These are phyloP conservation scores for Glebionis coronaria DNA, from an alignment of 129 eudicot genomes.

Conservation along the genomic window DNA sequence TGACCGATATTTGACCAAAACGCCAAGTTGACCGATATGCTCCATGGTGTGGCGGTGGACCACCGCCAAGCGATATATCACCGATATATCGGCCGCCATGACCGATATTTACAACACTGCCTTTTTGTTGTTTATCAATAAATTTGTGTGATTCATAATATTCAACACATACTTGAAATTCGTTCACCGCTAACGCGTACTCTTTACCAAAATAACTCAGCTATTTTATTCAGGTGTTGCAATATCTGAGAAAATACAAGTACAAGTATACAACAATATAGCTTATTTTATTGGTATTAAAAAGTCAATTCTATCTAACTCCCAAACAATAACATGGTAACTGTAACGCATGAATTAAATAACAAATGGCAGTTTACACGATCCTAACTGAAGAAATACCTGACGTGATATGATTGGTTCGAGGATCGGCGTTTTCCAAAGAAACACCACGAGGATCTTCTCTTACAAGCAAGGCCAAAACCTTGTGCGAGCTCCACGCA, in stretches of 20 bases:
- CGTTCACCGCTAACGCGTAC: background rate
- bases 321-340: conserved; percentile 19
- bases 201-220: background rate
- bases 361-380: conserved; percentile 21
- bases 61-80: no score
- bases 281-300: conserved; percentile 16
- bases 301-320: conserved; percentile 16
- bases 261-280: conserved; percentile 27
- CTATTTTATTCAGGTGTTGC: conserved; percentile 16
- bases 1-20: no score
- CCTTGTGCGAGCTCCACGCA: conserved; percentile 70
- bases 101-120: no score
- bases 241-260: conserved; percentile 5
- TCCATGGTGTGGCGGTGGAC: no score
- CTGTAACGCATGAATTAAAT: background rate
- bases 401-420: conserved; percentile 49
- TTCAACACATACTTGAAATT: background rate
- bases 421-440: conserved; percentile 76
- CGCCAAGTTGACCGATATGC: no score
- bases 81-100: no score
- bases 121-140: background rate
- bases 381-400: conserved; percentile 57
- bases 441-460: conserved; percentile 92
- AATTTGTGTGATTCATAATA: background rate
- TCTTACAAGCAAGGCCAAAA: conserved; percentile 82